These are phyloP conservation scores for Sporobolomyces phaffii DNA, from an alignment of 768 basidiomycete genomes.

Conservation along the genomic window DNA sequence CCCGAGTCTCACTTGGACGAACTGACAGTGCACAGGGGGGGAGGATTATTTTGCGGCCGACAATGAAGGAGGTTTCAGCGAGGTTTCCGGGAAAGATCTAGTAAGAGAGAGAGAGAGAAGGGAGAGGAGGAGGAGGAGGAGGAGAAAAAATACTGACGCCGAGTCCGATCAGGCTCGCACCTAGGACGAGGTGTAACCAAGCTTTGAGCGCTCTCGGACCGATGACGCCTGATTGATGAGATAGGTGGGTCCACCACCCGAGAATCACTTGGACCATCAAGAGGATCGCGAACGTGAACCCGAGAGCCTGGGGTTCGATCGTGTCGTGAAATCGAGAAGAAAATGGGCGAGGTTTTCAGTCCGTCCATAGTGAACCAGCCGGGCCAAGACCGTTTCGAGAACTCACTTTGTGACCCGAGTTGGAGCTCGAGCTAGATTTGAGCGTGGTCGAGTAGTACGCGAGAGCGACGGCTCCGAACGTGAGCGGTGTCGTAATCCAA, in stretches of 20 bases:
- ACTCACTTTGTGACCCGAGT: conserved; percentile 15
- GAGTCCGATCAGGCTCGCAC: not conserved
- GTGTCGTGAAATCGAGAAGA: not conserved
- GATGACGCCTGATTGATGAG: not conserved
- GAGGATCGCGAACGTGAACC: not conserved
- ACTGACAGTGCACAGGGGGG: not conserved
- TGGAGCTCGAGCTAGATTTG: not conserved
- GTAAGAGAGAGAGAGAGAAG: too few species aligned
- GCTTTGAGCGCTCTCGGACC: not conserved
- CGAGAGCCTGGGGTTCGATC: not conserved
- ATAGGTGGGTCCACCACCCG: conserved; percentile 9
- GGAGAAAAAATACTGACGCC: too few species aligned
- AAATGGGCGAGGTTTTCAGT: not conserved
- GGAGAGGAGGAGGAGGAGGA: too few species aligned
- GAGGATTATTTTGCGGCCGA: too few species aligned
- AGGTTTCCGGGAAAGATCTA: too few species aligned
- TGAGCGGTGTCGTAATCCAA: not conserved
- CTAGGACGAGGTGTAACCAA: conserved; percentile 19
- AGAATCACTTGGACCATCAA: conserved; percentile 3
- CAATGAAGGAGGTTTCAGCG: too few species aligned
- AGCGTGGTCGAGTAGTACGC: conserved; percentile 11
- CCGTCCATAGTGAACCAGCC: too few species aligned
- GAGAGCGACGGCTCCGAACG: not conserved
- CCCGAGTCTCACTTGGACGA: not conserved
- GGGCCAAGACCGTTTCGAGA: too few species aligned